Evolutionary conservation across 805 yeast species (phyloP).

Genomic region (Teunomyces kruisii): DNA sequence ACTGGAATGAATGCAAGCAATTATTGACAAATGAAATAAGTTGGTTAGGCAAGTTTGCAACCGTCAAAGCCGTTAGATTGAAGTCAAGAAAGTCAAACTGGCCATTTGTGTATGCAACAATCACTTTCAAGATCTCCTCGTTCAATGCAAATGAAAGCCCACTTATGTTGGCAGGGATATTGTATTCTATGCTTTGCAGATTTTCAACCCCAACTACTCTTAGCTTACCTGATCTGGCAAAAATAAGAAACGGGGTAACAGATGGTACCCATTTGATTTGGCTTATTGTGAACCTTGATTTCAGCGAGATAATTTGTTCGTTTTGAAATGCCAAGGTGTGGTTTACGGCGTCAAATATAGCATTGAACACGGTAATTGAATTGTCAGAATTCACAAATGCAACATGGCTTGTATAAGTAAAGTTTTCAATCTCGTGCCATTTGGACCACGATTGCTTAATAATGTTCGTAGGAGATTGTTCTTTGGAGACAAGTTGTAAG

Average conservation of each 20-base stretch:
- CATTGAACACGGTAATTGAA: conserved; percentile 5
- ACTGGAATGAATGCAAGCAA: conserved; percentile 21
- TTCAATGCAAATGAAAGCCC: conserved; percentile 2
- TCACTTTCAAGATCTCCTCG: conserved; percentile 6
- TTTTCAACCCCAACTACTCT: background rate
- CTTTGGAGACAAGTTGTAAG: background rate
- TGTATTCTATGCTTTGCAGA: background rate
- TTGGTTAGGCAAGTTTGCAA: conserved; percentile 2
- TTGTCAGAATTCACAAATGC: conserved; percentile 17
- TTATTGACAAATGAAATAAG: conserved; percentile 19
- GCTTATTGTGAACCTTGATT: conserved; percentile 8
- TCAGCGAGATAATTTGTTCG: background rate
- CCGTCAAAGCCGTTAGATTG: conserved; percentile 1
- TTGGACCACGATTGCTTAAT: conserved; percentile 19
- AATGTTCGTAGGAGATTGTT: background rate
- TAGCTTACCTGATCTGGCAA: conserved; percentile 9
- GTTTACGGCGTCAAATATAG: conserved; percentile 1
- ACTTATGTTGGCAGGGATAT: background rate
- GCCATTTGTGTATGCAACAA: conserved; percentile 20
- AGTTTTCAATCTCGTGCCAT: background rate
- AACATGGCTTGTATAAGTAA: conserved; percentile 5
- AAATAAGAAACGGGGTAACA: background rate
- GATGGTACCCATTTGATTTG: conserved; percentile 9
- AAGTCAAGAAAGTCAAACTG: conserved; percentile 14
- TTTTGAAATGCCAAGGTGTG: background rate